Evolutionary conservation across 257 asterid species (phyloP), one percentile per base, ranked within the genome.

Genomic region (Linderniella brevidens): DNA sequence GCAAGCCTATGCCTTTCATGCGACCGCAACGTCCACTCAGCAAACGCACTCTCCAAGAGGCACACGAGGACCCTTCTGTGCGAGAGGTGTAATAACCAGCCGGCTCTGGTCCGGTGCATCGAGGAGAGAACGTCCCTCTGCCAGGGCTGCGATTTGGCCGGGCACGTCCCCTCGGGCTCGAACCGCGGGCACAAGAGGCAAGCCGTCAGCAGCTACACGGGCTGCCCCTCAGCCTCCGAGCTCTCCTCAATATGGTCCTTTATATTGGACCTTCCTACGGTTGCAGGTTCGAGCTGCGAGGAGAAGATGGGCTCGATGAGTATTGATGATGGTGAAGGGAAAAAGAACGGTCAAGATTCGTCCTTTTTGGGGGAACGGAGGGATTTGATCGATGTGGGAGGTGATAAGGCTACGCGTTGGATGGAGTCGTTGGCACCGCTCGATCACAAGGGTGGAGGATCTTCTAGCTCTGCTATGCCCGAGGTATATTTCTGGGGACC

Each of bases 1-100:
- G 97, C 97, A 48, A 66, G 84, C 32, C 68, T 88, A 38, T 88
- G 97, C 50, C 61, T 88, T 49, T 80, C 97, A 41, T 88, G 97
- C 50, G 97, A 88, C 50, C 92, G 78, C 7, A 80, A 63, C 36
- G 75, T 88, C 52, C 97, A 88, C 68, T 88, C 93, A 13, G 97
- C 97, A 37, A 88, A 83, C 59, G 71, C 86, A 48, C 85, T 88
- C 37, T 80, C 97, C 9, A 77, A 59, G 11, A 92, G 97, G 17
- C 97, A 88, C 63, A 67, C 74, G 1, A 71, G 97, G 57, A 80
- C 97, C 15, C 82, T 88, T 35, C 42, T 84, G 35, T 88, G 97
- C 15, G 97, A 76, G 49, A 80, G 92, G 62, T 88, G 97, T 62
- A 63, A 70, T 60, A 50, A 57, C 41, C 84, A 78, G 56, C 92